Evolutionary conservation across 2,329 filamentous ascomycete species (phyloP).

Genomic region (Alternaria sp.): DNA sequence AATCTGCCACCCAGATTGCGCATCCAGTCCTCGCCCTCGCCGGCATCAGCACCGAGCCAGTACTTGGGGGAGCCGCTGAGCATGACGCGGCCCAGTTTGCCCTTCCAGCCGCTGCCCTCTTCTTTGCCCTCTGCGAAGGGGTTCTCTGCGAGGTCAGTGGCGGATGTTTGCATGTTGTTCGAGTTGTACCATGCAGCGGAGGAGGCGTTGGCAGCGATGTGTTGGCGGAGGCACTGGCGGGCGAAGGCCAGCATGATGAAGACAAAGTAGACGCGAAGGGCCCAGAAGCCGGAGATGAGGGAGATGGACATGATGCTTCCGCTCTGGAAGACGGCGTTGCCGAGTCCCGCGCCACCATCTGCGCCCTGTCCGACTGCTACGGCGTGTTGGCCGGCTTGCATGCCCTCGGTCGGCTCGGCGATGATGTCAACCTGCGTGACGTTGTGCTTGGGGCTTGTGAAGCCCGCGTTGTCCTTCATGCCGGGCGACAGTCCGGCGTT

Average conservation of each 20-base stretch:
- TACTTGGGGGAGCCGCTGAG: conserved; percentile 76
- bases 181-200: conserved; percentile 53
- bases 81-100: conserved; percentile 81
- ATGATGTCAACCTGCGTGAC: conserved; percentile 66
- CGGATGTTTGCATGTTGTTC: conserved; percentile 50
- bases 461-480: conserved; percentile 70
- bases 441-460: conserved; percentile 70
- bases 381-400: conserved; percentile 61
- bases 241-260: conserved; percentile 86
- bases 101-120: conserved; percentile 82
- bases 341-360: conserved; percentile 57
- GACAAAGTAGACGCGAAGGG: conserved; percentile 82
- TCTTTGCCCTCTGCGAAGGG: conserved; percentile 74
- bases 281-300: conserved; percentile 76
- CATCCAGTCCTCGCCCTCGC: conserved; percentile 73
- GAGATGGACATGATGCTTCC: conserved; percentile 79
- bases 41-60: conserved; percentile 77
- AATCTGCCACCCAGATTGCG: conserved; percentile 69
- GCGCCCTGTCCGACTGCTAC: conserved; percentile 57
- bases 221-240: conserved; percentile 76
- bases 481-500: conserved; percentile 56
- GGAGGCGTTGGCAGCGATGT: conserved; percentile 62
- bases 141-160: conserved; percentile 66
- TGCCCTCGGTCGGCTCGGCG: conserved; percentile 57
- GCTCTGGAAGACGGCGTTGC: conserved; percentile 71